Evolutionary conservation across 352 stramenopile species (phyloP).

Genomic region (Phytopythium aichiense): DNA sequence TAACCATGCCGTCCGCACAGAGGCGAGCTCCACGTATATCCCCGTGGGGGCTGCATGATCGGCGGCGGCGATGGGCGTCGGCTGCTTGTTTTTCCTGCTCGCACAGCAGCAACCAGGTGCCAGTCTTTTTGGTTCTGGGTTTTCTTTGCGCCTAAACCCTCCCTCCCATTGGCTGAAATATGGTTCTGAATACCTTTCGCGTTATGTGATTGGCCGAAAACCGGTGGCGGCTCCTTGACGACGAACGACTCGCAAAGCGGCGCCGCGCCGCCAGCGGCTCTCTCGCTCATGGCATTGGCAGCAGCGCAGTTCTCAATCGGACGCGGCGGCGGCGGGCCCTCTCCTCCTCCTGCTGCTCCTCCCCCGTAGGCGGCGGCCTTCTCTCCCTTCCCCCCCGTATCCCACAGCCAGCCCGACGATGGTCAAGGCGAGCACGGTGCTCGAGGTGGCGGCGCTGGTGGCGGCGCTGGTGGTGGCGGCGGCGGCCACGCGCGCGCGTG

Average conservation of each 20-base stretch:
- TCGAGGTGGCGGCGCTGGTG: conserved; percentile 46
- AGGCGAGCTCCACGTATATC: too few species aligned
- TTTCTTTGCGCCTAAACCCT: neutral
- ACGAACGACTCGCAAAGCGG: conserved; percentile 2
- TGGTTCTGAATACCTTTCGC: neutral
- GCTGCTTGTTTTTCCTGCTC: neutral
- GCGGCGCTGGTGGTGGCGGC: conserved; percentile 44
- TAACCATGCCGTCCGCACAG: too few species aligned
- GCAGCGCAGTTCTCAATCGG: neutral
- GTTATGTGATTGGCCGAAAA: neutral
- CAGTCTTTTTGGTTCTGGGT: neutral
- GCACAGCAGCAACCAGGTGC: neutral
- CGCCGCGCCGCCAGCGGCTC: neutral
- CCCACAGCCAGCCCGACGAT: conserved; percentile 12
- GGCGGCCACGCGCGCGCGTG: conserved; percentile 37
- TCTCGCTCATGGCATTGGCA: neutral
- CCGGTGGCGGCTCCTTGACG: neutral
- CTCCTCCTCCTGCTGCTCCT: neutral
- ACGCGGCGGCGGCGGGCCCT: neutral
- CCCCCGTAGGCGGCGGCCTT: neutral
- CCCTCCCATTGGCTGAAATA: conserved; percentile 10
- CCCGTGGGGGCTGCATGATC: too few species aligned
- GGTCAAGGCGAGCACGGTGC: conserved; percentile 31
- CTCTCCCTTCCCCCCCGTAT: neutral
- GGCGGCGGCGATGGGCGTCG: neutral